Conservation (phyloP, 1,139 yeast genomes). For the Yamadazyma mexicana region DNA sequence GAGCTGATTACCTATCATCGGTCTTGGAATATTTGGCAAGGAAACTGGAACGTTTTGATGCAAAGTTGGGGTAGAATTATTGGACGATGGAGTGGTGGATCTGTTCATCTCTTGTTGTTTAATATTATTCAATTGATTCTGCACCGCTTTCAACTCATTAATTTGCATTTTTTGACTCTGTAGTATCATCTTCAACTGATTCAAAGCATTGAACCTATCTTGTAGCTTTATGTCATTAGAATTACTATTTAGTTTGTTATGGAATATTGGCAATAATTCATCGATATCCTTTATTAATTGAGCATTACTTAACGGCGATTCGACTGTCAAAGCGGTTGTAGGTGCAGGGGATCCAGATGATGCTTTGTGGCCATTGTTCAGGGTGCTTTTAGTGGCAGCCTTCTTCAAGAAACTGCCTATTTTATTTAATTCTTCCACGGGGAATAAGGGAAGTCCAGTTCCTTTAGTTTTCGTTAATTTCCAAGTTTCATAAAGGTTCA, state of each 20-base stretch:
- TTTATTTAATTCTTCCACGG: conserved; percentile 64
- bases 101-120: conserved; percentile 34
- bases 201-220: conserved; percentile 44
- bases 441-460: conserved; percentile 69
- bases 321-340: not conserved
- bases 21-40: conserved; percentile 5
- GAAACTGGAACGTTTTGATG: not conserved
- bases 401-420: conserved; percentile 71
- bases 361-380: too few relatives aligned
- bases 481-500: conserved; percentile 87
- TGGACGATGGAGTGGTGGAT: conserved; percentile 2
- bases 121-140: conserved; percentile 33
- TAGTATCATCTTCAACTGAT: conserved; percentile 41
- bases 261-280: conserved; percentile 39
- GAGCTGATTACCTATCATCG: not conserved
- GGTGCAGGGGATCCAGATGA: not conserved
- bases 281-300: conserved; percentile 46
- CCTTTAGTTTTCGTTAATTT: conserved; percentile 54
- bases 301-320: conserved; percentile 22
- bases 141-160: conserved; percentile 43
- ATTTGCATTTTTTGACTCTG: conserved; percentile 38
- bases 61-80: conserved; percentile 13
- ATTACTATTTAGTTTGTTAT: conserved; percentile 27
- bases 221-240: conserved; percentile 35
- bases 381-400: conserved; percentile 18